phyloP scores from a whole-genome alignment of 148 eudicot species.

The Chenopodium berlandieri region DNA sequence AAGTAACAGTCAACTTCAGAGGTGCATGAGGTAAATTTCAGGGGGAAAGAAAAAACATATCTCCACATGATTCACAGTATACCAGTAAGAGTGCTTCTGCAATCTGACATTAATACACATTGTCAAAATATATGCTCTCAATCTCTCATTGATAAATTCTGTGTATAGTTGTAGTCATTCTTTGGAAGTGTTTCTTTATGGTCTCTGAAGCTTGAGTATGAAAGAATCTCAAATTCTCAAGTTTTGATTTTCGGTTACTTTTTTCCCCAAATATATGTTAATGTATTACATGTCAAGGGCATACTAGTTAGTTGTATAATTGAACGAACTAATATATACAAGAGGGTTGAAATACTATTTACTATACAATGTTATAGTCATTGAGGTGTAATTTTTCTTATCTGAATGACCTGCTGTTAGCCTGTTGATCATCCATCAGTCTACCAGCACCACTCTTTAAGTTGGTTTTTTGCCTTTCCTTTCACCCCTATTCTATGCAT shows the following conservation, averaged over 20 bases:
- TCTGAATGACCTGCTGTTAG: background rate
- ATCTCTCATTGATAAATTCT: background rate
- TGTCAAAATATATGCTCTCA: background rate
- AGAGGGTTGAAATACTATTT: background rate
- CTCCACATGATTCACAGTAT: conserved; percentile 8
- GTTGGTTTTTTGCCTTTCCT: background rate
- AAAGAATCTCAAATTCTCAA: background rate
- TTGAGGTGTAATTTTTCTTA: background rate
- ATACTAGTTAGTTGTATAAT: background rate
- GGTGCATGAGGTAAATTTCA: conserved; percentile 4
- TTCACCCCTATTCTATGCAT: background rate
- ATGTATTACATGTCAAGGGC: background rate
- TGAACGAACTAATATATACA: conserved; percentile 1
- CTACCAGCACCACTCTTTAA: background rate
- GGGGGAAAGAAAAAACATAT: background rate
- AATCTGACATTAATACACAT: background rate
- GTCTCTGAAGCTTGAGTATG: background rate
- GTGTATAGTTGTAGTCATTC: conserved; percentile 11
- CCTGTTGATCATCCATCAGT: background rate
- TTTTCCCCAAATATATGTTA: background rate
- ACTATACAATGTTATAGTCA: background rate
- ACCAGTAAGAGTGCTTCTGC: background rate
- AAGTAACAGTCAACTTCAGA: background rate
- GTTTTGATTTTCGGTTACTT: background rate
- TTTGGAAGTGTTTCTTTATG: background rate